Evolutionary conservation across 2,329 filamentous ascomycete species (phyloP).

Genomic region (Fusarium gaditjirri): DNA sequence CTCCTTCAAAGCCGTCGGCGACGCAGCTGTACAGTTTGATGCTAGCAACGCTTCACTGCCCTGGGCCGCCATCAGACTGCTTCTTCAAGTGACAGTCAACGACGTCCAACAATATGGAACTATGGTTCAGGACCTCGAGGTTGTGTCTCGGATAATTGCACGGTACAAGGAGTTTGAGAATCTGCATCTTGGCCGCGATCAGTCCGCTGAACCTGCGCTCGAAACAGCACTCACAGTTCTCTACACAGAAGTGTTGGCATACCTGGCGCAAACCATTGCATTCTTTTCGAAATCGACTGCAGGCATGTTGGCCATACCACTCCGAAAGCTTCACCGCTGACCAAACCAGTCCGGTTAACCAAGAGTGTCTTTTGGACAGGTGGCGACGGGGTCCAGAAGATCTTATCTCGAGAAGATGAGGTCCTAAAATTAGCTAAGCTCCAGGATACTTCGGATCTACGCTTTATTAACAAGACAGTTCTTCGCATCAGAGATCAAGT

Average conservation of each 20-base stretch:
- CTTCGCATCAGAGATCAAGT: neutral
- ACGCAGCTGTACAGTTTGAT: constrained; percentile 5
- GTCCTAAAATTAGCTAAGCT: neutral
- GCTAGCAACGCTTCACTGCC: neutral
- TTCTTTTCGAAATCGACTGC: neutral
- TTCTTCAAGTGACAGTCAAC: constrained; percentile 3
- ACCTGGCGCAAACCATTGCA: neutral
- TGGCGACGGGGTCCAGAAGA: neutral
- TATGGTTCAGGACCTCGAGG: neutral
- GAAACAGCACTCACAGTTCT: neutral
- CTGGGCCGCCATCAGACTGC: constrained; percentile 7
- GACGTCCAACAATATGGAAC: neutral
- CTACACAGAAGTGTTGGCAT: neutral
- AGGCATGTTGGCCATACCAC: neutral
- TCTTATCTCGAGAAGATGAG: neutral
- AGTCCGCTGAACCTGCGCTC: neutral
- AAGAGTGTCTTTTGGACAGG: neutral
- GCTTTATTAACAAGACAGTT: neutral
- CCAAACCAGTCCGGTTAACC: neutral
- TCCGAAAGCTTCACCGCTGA: fast-evolving
- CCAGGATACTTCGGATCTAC: neutral
- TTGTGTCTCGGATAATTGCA: neutral
- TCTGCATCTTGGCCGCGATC: neutral
- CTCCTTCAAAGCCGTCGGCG: constrained; percentile 1
- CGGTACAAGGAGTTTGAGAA: neutral